Evolutionary conservation across 106 monocot species (phyloP), one percentile per base, ranked within the genome.

Genomic region (Platanthera guangdongensis): DNA sequence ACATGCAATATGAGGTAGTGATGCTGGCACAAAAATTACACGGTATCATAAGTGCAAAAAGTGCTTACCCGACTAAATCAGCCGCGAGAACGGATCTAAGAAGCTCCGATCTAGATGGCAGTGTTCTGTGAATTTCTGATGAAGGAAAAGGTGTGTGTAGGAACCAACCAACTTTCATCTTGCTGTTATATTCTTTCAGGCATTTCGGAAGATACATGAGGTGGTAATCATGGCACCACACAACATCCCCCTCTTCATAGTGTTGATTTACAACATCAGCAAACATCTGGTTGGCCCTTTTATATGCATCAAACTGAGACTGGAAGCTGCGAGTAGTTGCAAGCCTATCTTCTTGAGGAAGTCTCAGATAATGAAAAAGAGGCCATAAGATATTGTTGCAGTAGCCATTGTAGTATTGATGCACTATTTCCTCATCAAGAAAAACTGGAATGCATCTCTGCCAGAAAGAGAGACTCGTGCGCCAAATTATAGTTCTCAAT

Each of bases 361-460:
- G 88, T n/a, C 96, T 93, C 10, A 97, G 93, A 72, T 97, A 97
- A 71, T 97, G 96, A 69, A 97, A 97, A 50, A 97, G 89, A 3
- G 96, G 96, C 96, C 96, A 97, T 22, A 97, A 53, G 46, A 97
- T 97, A 76, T 97, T 97, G 84, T 97, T 97, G 87, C 93, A 97
- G 85, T 97, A 97, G 19, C 96, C 96, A 71, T 97, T 97, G 82
- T 97, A 97, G 57, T 97, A 97, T 47, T 97, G 96, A 73, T 97
- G 96, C 22, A 93, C 96, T 52, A 97, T 93, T 76, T 97, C 93
- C 80, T 97, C 96, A 64, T 97, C 96, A 57, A 97, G 91, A 76
- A 97, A 97, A 46, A 97, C 96, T 48, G 96, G 96, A 62, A 97
- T 97, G 81, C 96, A 97, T 85, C 96, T 93, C 96, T 97, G 89